These are phyloP conservation scores for Scopulariopsis brevicaulis DNA, from an alignment of 2,329 filamentous ascomycete genomes.

Conservation along the genomic window DNA sequence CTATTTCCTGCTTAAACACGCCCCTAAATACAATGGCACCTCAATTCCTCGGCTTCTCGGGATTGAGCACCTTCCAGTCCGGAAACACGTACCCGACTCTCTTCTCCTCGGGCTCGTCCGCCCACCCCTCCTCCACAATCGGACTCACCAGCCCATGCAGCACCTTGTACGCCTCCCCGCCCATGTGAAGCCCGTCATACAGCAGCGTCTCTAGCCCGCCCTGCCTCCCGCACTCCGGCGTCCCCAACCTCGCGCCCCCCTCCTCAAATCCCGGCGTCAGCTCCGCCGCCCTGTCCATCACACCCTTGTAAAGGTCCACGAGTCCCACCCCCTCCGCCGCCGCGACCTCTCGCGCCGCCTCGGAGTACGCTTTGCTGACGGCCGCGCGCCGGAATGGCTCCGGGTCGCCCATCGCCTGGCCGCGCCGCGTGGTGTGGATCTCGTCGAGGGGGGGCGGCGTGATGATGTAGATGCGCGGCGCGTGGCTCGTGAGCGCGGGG, in stretches of 20 bases:
- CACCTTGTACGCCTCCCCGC: constrained; percentile 38
- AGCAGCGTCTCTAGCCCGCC: constrained; percentile 40
- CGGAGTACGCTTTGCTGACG: constrained; percentile 44
- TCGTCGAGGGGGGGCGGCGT: constrained; percentile 78
- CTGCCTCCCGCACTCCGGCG: constrained; percentile 33
- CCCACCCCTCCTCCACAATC: constrained; percentile 34
- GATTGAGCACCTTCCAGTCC: constrained; percentile 27
- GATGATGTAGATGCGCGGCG: constrained; percentile 63
- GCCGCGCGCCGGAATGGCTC: constrained; percentile 30
- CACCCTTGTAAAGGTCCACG: constrained; percentile 67
- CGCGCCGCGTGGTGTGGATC: constrained; percentile 44
- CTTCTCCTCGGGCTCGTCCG: constrained; percentile 16
- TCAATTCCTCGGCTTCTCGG: neutral
- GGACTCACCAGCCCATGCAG: constrained; percentile 35
- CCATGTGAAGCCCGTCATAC: constrained; percentile 48
- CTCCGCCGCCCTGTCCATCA: constrained; percentile 60
- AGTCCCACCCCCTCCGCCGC: constrained; percentile 56
- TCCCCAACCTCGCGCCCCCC: constrained; percentile 34
- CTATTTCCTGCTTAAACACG: neutral
- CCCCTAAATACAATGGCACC: neutral
- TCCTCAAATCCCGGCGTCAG: constrained; percentile 46
- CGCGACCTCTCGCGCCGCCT: constrained; percentile 54
- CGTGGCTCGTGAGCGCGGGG: constrained; percentile 55
- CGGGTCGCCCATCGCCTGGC: constrained; percentile 32
- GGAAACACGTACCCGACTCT: constrained; percentile 31